These are phyloP conservation scores for Tuber calosporum DNA, from an alignment of 495 filamentous ascomycete species.

Conservation along the genomic window DNA sequence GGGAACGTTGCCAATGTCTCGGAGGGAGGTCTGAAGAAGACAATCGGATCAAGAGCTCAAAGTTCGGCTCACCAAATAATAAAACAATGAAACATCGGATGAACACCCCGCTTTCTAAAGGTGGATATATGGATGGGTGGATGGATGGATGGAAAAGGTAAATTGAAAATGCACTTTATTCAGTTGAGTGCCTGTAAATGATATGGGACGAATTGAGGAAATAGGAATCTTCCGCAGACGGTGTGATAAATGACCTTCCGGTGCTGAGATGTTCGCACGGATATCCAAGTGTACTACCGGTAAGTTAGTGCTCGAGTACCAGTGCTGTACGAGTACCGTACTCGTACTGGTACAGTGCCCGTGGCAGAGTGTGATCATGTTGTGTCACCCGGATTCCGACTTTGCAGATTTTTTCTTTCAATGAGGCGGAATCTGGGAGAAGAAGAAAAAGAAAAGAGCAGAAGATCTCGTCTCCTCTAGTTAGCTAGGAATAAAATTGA, in stretches of 20 bases:
- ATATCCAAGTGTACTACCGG: neutral
- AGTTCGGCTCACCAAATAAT: neutral
- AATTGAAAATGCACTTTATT: neutral
- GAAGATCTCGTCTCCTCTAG: neutral
- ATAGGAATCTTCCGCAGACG: neutral
- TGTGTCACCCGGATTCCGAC: constrained; percentile 1
- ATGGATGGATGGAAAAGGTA: neutral
- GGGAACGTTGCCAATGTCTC: constrained; percentile 3
- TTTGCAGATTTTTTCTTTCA: neutral
- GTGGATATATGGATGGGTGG: neutral
- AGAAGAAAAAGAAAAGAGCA: neutral
- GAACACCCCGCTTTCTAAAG: neutral
- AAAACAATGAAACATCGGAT: neutral
- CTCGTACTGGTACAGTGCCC: too few species aligned
- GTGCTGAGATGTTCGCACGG: constrained; percentile 3
- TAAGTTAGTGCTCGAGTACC: too few species aligned
- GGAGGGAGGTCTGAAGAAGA: neutral
- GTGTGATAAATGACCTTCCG: neutral
- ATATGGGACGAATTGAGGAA: neutral
- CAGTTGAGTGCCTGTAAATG: neutral
- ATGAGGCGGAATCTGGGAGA: neutral
- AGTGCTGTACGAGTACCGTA: too few species aligned
- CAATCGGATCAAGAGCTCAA: neutral
- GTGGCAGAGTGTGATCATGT: neutral
- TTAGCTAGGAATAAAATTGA: too few species aligned